Evolutionary conservation across 495 filamentous ascomycete species (phyloP).

Genomic region (Aspergillus cavernicola): DNA sequence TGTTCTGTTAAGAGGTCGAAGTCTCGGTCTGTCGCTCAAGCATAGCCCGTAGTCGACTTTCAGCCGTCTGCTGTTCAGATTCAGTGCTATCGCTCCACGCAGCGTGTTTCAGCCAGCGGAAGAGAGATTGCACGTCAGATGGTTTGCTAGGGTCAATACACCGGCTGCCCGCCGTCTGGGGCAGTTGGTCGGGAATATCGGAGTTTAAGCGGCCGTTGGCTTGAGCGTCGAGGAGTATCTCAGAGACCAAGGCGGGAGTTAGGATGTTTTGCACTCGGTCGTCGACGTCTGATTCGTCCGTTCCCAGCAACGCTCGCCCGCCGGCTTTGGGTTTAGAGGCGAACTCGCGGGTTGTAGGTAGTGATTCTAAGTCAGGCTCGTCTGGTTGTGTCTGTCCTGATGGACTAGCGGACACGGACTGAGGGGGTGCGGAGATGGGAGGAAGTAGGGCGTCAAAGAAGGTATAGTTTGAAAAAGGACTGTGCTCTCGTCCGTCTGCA

Average conservation of each 20-base stretch:
- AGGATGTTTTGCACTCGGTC: slow-evolving; percentile 19
- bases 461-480: slow-evolving; percentile 31
- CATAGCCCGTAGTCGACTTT: slow-evolving; percentile 37
- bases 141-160: neutral
- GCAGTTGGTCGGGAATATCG: neutral
- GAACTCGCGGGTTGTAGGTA: slow-evolving; percentile 31
- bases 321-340: slow-evolving; percentile 27
- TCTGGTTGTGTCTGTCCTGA: slow-evolving; percentile 10
- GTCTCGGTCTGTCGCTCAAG: slow-evolving; percentile 22
- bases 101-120: slow-evolving; percentile 37
- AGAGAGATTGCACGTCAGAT: slow-evolving; percentile 29
- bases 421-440: neutral
- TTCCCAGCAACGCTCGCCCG: slow-evolving; percentile 31
- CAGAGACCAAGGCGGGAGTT: slow-evolving; percentile 40
- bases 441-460: slow-evolving; percentile 22
- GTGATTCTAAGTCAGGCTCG: neutral
- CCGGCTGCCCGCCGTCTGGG: neutral
- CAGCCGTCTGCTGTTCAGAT: slow-evolving; percentile 30
- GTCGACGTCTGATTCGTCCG: slow-evolving; percentile 3
- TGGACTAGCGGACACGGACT: slow-evolving; percentile 11
- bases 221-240: slow-evolving; percentile 38
- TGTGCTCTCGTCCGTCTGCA: slow-evolving; percentile 26
- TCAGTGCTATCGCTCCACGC: slow-evolving; percentile 17
- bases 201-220: slow-evolving; percentile 17
- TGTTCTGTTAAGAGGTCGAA: neutral